These are phyloP conservation scores for Prunus yedoensis DNA, from an alignment of 331 rosid genomes.

Conservation along the genomic window DNA sequence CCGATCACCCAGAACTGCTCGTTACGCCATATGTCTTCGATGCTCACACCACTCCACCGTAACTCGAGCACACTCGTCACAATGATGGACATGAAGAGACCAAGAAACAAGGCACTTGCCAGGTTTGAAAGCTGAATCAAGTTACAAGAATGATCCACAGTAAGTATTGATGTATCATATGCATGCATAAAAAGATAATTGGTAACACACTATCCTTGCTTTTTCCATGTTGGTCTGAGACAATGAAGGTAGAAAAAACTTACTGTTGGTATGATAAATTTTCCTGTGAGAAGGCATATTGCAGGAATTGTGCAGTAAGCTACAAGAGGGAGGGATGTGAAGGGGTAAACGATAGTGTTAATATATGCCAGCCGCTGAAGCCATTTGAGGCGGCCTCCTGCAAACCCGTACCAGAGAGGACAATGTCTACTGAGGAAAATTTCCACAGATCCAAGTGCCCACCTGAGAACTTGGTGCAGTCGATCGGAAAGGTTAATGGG, in stretches of 20 bases:
- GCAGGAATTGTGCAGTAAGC: slow-evolving; percentile 96
- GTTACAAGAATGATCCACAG: slow-evolving; percentile 10
- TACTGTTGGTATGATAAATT: slow-evolving; percentile 98
- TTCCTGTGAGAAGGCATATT: slow-evolving; percentile 92
- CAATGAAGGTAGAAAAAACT: slow-evolving; percentile 24
- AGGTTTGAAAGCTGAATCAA: slow-evolving; percentile 84
- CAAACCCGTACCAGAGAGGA: slow-evolving; percentile 96
- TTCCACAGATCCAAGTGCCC: slow-evolving; percentile 99
- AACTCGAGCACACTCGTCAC: slow-evolving; percentile 76
- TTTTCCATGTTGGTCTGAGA: neutral
- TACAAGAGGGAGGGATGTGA: slow-evolving; percentile 88
- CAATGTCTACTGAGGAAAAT: slow-evolving; percentile 99
- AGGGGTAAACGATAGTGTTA: slow-evolving; percentile 96
- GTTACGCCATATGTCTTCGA: slow-evolving; percentile 83
- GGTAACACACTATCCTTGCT: too few species aligned
- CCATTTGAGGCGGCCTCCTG: slow-evolving; percentile 90
- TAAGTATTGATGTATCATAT: neutral
- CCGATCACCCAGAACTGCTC: slow-evolving; percentile 99
- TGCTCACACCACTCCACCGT: slow-evolving; percentile 92
- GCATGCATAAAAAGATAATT: too few species aligned
- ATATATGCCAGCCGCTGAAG: slow-evolving; percentile 90
- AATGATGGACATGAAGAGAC: slow-evolving; percentile 89
- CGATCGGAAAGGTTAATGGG: slow-evolving; percentile 93
- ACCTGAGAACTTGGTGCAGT: slow-evolving; percentile 94
- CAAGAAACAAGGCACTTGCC: slow-evolving; percentile 87